Base-by-base conservation (phyloP, 2,329 filamentous ascomycete species). In the Penicillium freii region DNA sequence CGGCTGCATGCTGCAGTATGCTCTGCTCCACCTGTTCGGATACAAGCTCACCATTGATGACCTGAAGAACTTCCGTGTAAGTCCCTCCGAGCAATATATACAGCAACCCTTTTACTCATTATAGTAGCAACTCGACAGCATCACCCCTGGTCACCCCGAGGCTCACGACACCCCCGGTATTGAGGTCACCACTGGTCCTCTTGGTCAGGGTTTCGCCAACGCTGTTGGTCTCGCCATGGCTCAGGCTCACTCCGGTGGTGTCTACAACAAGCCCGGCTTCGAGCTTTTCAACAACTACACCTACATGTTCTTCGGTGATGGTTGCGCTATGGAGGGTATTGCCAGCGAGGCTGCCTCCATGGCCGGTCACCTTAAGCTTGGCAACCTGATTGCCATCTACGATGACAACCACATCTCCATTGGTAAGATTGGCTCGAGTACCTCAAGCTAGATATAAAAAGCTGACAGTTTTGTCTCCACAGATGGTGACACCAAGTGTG, bases 1-100 rank as follows among this genome's bases (percentile, higher is more conserved):
- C 82, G 94, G 89, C 71, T 99, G 94, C 86, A 96, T 99, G 92
- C 91, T 99, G 61, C 94, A 97, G 78, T 99, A 99, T 87, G 90
- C 93, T 72, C 86, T 99, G 69, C 89, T 99, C 72, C 94, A 99
- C 83, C 84, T 99, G 56, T 96, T 92, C 80, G 94, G 94, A 77
- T 99, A 96, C 78, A 85, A 81, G 63, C 71, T 99, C 69, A 85
- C 85, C 72, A 82, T 99, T 62, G 90, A 99, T 72, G 94, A 97
- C 80, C 79, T 99, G 69, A 99, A 97, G 87, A 80, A 82, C 71
- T 99, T 99, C 90, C 89, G 94, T 78, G 92, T 96, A 86, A 78
- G 91, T 83, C 58, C 27, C 39, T 36, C 42, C 15, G 6, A 45
- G 19, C 33, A 50, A 44, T 4, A 43, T 5, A 36, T n/a, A 5